A percentile compares a stretch with the other conserved stretches of the same genome.
These are phyloP conservation scores for Gilbertella persicaria DNA, from an alignment of 371 early-diverging fungal species.

Conservation along the genomic window DNA sequence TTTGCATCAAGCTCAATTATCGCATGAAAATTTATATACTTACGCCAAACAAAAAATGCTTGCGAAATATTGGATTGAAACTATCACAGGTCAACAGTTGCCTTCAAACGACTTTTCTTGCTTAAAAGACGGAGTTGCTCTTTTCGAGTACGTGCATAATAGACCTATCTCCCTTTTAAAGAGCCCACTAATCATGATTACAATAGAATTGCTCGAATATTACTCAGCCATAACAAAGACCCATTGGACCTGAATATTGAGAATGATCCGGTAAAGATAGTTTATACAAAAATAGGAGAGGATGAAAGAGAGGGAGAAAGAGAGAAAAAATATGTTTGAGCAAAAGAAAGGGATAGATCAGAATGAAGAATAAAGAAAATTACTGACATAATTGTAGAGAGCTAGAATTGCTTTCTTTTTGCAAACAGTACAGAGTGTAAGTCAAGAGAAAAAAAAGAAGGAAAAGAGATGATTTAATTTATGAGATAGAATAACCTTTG, in stretches of 20 bases:
- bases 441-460: neutral
- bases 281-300: neutral
- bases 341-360: neutral
- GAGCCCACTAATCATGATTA: neutral
- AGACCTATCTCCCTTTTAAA: neutral
- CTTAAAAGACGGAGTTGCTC: slow-evolving; percentile 78
- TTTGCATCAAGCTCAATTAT: no score
- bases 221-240: neutral
- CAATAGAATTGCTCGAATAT: neutral
- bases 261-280: slow-evolving; percentile 8
- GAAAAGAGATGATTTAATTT: neutral
- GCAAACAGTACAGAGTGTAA: slow-evolving; percentile 27
- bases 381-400: slow-evolving; percentile 14
- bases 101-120: slow-evolving; percentile 53
- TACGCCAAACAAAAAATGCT: slow-evolving; percentile 2
- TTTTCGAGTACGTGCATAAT: slow-evolving; percentile 67
- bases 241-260: neutral
- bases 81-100: slow-evolving; percentile 45
- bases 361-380: neutral
- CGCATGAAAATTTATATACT: no score
- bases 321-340: neutral
- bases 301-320: neutral
- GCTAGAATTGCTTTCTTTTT: slow-evolving; percentile 29
- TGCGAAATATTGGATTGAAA: slow-evolving; percentile 60
- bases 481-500: no score